Conservation (phyloP, 495 filamentous ascomycete genomes). For the Penicillium nucicola region DNA sequence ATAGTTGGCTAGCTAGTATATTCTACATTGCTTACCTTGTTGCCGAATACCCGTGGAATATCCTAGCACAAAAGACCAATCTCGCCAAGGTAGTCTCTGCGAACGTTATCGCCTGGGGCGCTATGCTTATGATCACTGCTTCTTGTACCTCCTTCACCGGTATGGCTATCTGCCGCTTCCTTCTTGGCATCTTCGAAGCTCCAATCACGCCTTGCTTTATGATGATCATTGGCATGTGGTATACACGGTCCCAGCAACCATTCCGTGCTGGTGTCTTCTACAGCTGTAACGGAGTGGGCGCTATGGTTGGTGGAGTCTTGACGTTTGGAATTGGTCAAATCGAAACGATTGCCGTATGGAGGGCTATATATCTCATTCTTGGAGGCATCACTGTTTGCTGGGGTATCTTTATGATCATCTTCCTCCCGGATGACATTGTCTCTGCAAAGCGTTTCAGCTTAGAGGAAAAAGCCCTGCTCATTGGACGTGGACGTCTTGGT, state of each 20-base stretch:
- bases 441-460: slow-evolving; percentile 35
- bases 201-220: slow-evolving; percentile 43
- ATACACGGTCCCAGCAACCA: slow-evolving; percentile 24
- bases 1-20: slow-evolving; percentile 51
- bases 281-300: slow-evolving; percentile 46
- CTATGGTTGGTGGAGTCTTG: slow-evolving; percentile 45
- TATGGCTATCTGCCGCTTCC: slow-evolving; percentile 37
- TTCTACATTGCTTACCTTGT: slow-evolving; percentile 55
- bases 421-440: slow-evolving; percentile 37
- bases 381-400: slow-evolving; percentile 36
- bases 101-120: slow-evolving; percentile 32
- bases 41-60: slow-evolving; percentile 32
- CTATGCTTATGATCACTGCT: slow-evolving; percentile 39
- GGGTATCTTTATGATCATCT: slow-evolving; percentile 34
- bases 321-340: slow-evolving; percentile 51
- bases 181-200: slow-evolving; percentile 37
- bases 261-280: slow-evolving; percentile 38
- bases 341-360: slow-evolving; percentile 39
- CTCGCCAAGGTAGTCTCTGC: slow-evolving; percentile 18
- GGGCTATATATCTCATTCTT: slow-evolving; percentile 37
- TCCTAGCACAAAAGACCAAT: slow-evolving; percentile 19
- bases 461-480: slow-evolving; percentile 37
- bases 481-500: slow-evolving; percentile 35
- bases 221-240: slow-evolving; percentile 37
- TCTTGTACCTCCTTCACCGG: slow-evolving; percentile 32